Evolutionary conservation across 176 grass and related monocot species (phyloP).

Genomic region (Dactylis glomerata): DNA sequence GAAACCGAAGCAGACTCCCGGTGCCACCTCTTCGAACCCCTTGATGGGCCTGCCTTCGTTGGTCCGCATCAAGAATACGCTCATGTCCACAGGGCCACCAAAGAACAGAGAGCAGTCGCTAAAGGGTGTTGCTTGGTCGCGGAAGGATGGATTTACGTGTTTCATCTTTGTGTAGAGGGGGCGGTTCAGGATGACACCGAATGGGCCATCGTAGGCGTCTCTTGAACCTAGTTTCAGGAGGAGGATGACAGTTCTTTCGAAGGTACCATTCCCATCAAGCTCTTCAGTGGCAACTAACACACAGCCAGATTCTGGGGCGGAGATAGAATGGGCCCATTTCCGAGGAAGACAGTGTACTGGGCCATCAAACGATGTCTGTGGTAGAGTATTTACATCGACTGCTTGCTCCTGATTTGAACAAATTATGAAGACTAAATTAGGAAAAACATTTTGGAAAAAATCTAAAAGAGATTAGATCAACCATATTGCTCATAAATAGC

Average conservation of each 20-base stretch:
- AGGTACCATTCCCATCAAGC: constrained; percentile 64
- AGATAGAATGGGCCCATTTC: constrained; percentile 82
- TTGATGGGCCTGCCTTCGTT: constrained; percentile 30
- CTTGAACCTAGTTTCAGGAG: constrained; percentile 65
- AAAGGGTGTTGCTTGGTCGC: constrained; percentile 43
- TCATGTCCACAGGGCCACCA: constrained; percentile 75
- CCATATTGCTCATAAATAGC: neutral
- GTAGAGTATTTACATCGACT: constrained; percentile 34
- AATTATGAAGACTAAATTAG: constrained; percentile 8
- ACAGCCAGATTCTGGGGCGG: constrained; percentile 77
- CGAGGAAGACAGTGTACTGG: constrained; percentile 41
- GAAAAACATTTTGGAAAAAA: neutral
- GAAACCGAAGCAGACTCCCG: constrained; percentile 64
- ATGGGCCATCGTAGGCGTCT: constrained; percentile 56
- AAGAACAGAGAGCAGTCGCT: constrained; percentile 68
- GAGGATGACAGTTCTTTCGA: constrained; percentile 76
- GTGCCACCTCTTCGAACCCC: constrained; percentile 69
- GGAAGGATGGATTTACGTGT: constrained; percentile 55
- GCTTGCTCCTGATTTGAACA: constrained; percentile 42
- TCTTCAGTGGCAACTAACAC: constrained; percentile 76
- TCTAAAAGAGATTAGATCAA: neutral
- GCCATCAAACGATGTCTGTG: constrained; percentile 21
- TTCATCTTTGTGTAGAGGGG: constrained; percentile 80
- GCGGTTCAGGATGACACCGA: constrained; percentile 82
- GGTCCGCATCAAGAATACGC: constrained; percentile 63